Evolutionary conservation across 1,284 basidiomycete genomes (phyloP), one percentile per base, ranked within the genome.

Genomic region (Puccinia triticina): DNA sequence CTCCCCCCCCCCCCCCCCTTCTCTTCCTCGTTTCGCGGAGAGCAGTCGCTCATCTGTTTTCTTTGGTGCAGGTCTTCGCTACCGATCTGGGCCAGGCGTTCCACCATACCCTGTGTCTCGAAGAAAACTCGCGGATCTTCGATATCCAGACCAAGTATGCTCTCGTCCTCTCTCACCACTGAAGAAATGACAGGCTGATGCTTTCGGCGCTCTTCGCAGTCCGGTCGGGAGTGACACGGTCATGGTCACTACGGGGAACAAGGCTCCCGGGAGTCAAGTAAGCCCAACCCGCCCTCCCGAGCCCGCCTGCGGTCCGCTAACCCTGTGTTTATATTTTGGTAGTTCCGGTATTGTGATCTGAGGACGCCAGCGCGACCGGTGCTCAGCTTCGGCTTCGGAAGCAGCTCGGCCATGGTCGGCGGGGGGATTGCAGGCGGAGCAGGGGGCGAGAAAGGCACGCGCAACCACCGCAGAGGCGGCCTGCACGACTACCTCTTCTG

Each of bases 321-420:
- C 18, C 50, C n/a, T 26, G n/a, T 21, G 18, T 43, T 37, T 26
- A 37, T 55, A 2, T 26, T 32, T 21, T 21, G 37, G 10, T 55
- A 81, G 72, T 82, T 82, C 69, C 72, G 72, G 23, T 75, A 74
- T 48, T 74, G 71, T 67, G 80, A 82, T 57, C 32, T 82, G 11
- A 46, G 80, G 50, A 74, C 57, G n/a, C n/a, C 66, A 26, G 66
- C 71, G 37, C 40, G 59, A 32, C 80, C 80, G 29, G 72, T 73
- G 18, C 50, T 74, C 32, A 67, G 46, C 66, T 82, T 82, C 34
- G 80, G 78, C 0, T 48, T 81, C 18, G 18, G 14, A 21, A 50
- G 48, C 18, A 57, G 57, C 23, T 34, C 46, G 14, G n/a, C n/a
- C n/a, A n/a, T 48, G 14, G 12, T 50, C 40, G 18, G 21, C 32